A percentile compares a stretch with the other conserved stretches of the same genome.
phyloP scores from a whole-genome alignment of 2,329 filamentous ascomycete species.

The Scleromitrula shiraiana region DNA sequence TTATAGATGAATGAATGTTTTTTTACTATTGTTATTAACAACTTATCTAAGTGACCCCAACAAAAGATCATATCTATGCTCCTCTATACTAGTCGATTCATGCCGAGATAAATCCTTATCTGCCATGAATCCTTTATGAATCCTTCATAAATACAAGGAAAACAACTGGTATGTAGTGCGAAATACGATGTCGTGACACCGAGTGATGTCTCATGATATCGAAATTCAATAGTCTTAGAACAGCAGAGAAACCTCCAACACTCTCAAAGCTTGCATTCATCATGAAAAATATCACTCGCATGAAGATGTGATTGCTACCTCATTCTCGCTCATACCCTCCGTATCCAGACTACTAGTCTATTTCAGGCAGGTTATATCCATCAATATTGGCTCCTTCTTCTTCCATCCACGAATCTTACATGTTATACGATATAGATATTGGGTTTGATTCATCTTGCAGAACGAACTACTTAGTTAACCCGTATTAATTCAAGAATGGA shows the following conservation, averaged over 20 bases:
- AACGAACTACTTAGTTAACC: background rate
- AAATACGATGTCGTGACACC: background rate
- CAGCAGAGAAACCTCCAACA: too few species aligned
- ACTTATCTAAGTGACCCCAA: too few species aligned
- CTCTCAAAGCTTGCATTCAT: too few species aligned
- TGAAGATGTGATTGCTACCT: background rate
- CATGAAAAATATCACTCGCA: background rate
- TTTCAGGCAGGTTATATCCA: slow-evolving; percentile 6
- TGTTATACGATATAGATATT: background rate
- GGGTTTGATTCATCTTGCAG: background rate
- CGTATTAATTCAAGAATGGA: background rate
- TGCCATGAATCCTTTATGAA: background rate
- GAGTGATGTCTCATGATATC: background rate
- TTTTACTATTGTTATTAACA: too few species aligned
- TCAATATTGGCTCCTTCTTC: slow-evolving; percentile 1
- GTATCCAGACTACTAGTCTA: background rate
- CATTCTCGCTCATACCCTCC: background rate
- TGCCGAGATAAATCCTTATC: background rate
- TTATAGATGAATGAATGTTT: too few species aligned
- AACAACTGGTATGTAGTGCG: background rate
- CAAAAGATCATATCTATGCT: too few species aligned
- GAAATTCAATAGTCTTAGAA: background rate
- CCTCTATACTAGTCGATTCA: too few species aligned
- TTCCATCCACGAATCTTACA: background rate
- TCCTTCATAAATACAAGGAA: background rate